These are phyloP conservation scores for Pochonia chlamydosporia DNA, from an alignment of 2,329 filamentous ascomycete genomes.

Conservation along the genomic window DNA sequence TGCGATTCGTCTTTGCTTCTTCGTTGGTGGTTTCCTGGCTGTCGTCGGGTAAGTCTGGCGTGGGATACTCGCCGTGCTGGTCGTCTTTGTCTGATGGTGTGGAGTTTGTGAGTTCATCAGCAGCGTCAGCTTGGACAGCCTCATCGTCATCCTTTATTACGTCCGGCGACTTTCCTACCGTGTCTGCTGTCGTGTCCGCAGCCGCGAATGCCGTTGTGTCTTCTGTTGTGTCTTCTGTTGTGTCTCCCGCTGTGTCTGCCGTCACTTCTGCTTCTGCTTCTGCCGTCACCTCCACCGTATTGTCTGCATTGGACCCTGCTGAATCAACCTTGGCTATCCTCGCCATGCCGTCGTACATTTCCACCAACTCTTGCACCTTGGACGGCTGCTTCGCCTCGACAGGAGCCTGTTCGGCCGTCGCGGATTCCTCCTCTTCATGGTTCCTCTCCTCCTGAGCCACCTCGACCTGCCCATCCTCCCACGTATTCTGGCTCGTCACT, in stretches of 20 bases:
- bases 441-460: constrained; percentile 2
- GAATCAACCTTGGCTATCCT: constrained; percentile 8
- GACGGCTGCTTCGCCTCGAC: constrained; percentile 23
- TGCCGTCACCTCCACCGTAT: neutral
- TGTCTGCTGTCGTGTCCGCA: too few relatives aligned
- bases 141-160: too few relatives aligned
- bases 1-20: constrained; percentile 7
- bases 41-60: too few relatives aligned
- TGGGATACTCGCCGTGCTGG: too few relatives aligned
- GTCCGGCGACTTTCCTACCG: too few relatives aligned
- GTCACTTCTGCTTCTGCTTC: neutral
- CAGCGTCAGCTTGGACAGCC: too few relatives aligned
- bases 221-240: too few relatives aligned
- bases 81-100: too few relatives aligned
- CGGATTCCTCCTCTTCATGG: constrained; percentile 11
- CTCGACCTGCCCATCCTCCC: neutral
- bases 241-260: too few relatives aligned
- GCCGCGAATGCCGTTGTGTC: too few relatives aligned
- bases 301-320: neutral
- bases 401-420: constrained; percentile 9
- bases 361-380: constrained; percentile 46
- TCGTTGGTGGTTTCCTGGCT: neutral
- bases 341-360: constrained; percentile 42
- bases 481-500: neutral
- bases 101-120: too few relatives aligned